Evolutionary conservation across 2,329 filamentous ascomycete species (phyloP).

Genomic region (Rhytidhysteron rufulum): DNA sequence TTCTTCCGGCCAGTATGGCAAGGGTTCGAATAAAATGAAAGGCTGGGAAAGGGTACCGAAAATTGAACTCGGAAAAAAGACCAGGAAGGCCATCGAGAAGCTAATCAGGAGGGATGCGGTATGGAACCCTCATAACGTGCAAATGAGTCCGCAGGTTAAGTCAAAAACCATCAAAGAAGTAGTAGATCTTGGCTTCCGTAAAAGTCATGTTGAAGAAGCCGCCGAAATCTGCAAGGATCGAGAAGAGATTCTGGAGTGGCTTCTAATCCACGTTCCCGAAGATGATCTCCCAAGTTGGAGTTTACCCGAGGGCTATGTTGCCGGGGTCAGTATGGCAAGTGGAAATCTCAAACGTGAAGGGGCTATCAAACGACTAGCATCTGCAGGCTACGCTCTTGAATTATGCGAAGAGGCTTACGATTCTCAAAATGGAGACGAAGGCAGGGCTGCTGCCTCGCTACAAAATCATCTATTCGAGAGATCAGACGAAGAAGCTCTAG

Average conservation of each 20-base stretch:
- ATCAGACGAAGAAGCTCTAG: constrained; percentile 22
- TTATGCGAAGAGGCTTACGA: constrained; percentile 77
- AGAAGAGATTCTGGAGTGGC: constrained; percentile 92
- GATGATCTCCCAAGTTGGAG: constrained; percentile 94
- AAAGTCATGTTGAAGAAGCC: constrained; percentile 85
- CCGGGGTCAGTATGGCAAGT: constrained; percentile 81
- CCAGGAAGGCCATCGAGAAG: constrained; percentile 72
- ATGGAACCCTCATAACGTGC: constrained; percentile 80
- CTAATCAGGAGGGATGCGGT: constrained; percentile 72
- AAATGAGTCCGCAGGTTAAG: constrained; percentile 58
- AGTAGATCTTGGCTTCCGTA: constrained; percentile 76
- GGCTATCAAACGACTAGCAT: constrained; percentile 74
- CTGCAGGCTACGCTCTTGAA: constrained; percentile 80
- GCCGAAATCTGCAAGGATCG: constrained; percentile 82
- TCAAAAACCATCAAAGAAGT: constrained; percentile 68
- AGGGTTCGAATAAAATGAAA: constrained; percentile 51
- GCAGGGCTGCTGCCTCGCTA: constrained; percentile 71
- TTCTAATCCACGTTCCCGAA: constrained; percentile 93
- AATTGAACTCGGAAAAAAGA: constrained; percentile 86
- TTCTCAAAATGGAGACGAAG: constrained; percentile 67
- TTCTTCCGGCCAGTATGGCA: constrained; percentile 30
- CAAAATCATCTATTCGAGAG: constrained; percentile 62
- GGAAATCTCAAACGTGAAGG: constrained; percentile 77
- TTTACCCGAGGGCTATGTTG: constrained; percentile 85
- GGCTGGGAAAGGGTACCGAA: constrained; percentile 83